Percentiles rank a stretch among this genome's conserved stretches.
Conservation (phyloP, 208 protist species). For the Trypanosoma scelopori region DNA sequence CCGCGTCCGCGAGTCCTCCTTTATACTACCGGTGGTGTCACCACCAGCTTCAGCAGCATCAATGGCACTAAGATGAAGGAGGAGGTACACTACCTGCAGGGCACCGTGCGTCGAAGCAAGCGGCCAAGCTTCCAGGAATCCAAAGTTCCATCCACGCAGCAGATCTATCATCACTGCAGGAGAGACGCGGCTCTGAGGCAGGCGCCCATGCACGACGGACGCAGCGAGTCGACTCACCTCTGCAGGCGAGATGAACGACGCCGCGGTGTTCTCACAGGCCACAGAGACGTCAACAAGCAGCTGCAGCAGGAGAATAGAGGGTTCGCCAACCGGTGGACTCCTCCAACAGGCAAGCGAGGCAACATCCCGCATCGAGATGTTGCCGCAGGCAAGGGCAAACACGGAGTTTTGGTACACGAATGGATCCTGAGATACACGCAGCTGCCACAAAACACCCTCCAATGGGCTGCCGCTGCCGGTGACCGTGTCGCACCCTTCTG, state of each 20-base stretch:
- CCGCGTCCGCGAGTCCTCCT: not conserved
- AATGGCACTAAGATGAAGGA: conserved; percentile 8
- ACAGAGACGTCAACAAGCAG: conserved; percentile 10
- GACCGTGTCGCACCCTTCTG: not conserved
- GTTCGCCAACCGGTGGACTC: not conserved
- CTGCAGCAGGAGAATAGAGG: conserved; percentile 15
- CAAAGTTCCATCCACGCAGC: conserved; percentile 21
- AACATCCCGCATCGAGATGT: conserved; percentile 3
- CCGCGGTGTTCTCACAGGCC: conserved; percentile 4
- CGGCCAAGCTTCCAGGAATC: conserved; percentile 13
- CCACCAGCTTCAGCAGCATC: not conserved
- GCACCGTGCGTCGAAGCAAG: conserved; percentile 14
- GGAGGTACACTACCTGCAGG: conserved; percentile 18
- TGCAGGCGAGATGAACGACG: not conserved
- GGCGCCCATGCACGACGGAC: conserved; percentile 1
- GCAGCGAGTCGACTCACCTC: conserved; percentile 6
- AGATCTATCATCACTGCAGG: not conserved
- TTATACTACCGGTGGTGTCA: not conserved
- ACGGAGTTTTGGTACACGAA: conserved; percentile 17
- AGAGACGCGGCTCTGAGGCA: not conserved
- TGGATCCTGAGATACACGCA: conserved; percentile 16
- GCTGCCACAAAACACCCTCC: conserved; percentile 4
- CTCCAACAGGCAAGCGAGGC: conserved; percentile 14
- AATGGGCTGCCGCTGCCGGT: not conserved
- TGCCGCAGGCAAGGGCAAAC: conserved; percentile 11